These are phyloP conservation scores for Stagonosporopsis rhizophila DNA, from an alignment of 2,329 filamentous ascomycete species.

Conservation along the genomic window DNA sequence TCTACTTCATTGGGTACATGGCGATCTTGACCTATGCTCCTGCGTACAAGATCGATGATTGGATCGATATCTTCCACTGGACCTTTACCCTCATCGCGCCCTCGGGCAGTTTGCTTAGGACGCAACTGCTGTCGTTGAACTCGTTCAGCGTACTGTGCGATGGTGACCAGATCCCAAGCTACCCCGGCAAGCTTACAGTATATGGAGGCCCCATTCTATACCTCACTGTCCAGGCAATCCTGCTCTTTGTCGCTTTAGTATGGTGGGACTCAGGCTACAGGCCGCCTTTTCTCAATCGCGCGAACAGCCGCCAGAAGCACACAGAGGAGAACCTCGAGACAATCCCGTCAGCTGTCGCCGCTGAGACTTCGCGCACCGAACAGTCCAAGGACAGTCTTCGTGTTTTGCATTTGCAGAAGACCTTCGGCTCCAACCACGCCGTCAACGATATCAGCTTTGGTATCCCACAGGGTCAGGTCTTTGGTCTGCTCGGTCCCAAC, in stretches of 20 bases:
- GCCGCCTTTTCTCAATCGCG: slow-evolving; percentile 60
- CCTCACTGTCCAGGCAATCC: slow-evolving; percentile 73
- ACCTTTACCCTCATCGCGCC: slow-evolving; percentile 77
- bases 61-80: slow-evolving; percentile 75
- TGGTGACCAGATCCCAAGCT: slow-evolving; percentile 66
- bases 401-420: slow-evolving; percentile 81
- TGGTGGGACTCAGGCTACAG: slow-evolving; percentile 78
- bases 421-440: slow-evolving; percentile 73
- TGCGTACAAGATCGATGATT: slow-evolving; percentile 70
- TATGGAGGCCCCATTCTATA: slow-evolving; percentile 89
- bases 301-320: slow-evolving; percentile 48
- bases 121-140: slow-evolving; percentile 80
- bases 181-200: slow-evolving; percentile 73
- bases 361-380: slow-evolving; percentile 70
- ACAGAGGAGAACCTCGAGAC: slow-evolving; percentile 53
- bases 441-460: slow-evolving; percentile 91
- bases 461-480: slow-evolving; percentile 80
- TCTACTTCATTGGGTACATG: slow-evolving; percentile 57
- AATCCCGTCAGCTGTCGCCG: slow-evolving; percentile 64
- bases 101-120: slow-evolving; percentile 75
- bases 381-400: slow-evolving; percentile 72
- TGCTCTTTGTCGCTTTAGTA: slow-evolving; percentile 75
- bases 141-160: slow-evolving; percentile 80
- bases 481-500: slow-evolving; percentile 88
- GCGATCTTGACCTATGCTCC: slow-evolving; percentile 77